A percentile compares a stretch with the other conserved stretches of the same genome.
phyloP scores from a whole-genome alignment of 108 stramenopile genomes.

The Chaetoceros tenuissimus region DNA sequence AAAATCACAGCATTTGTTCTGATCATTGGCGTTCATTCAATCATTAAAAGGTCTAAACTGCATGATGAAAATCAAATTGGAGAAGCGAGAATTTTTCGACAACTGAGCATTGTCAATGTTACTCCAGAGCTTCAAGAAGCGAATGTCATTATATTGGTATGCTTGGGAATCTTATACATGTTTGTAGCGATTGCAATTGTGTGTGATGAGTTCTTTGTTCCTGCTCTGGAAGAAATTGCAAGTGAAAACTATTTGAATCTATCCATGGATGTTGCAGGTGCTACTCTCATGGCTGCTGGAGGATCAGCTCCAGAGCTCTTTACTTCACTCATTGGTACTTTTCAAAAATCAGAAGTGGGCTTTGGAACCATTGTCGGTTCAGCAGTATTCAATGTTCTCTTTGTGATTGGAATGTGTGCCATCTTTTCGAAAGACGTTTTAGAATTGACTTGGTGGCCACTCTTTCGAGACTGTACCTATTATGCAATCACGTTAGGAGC shows the following conservation, averaged over 20 bases:
- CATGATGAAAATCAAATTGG: no score
- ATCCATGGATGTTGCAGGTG: slow-evolving; percentile 54
- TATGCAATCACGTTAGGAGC: slow-evolving; percentile 52
- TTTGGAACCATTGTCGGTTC: slow-evolving; percentile 86
- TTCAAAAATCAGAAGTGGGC: slow-evolving; percentile 57
- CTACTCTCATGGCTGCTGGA: slow-evolving; percentile 71
- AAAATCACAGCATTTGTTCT: no score
- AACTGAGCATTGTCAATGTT: no score
- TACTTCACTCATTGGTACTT: slow-evolving; percentile 70
- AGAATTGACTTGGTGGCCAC: slow-evolving; percentile 72
- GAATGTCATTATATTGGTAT: no score
- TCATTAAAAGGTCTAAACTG: no score
- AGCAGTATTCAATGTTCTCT: slow-evolving; percentile 81
- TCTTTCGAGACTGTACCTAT: slow-evolving; percentile 66
- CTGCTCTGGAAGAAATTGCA: slow-evolving; percentile 46
- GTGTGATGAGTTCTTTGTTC: slow-evolving; percentile 57
- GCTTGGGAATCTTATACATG: no score
- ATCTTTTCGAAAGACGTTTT: slow-evolving; percentile 58
- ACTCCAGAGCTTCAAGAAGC: no score
- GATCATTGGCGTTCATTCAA: no score
- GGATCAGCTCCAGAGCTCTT: slow-evolving; percentile 79
- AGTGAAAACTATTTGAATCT: slow-evolving; percentile 27
- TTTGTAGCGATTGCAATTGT: slow-evolving; percentile 53
- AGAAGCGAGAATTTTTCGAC: no score
- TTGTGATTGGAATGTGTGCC: slow-evolving; percentile 75